A percentile compares a stretch with the other conserved stretches of the same genome.
These are phyloP conservation scores for Geotrichum aggregatum DNA, from an alignment of 1,139 yeast genomes.

Conservation along the genomic window DNA sequence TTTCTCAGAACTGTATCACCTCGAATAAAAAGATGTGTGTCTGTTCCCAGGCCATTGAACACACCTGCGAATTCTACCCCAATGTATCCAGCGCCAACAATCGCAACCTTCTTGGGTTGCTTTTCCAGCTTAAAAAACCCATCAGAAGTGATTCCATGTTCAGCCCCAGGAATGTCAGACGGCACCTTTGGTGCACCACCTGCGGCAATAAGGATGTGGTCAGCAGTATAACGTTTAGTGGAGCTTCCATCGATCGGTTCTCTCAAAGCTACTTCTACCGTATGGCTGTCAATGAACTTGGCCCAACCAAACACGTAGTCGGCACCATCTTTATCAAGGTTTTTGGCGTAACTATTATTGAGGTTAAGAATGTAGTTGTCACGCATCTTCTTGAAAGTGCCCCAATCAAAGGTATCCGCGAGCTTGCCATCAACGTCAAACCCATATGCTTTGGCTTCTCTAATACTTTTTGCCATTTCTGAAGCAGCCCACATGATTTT, in stretches of 20 bases:
- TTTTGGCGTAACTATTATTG: constrained; percentile 88
- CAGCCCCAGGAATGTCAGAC: constrained; percentile 67
- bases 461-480: constrained; percentile 71
- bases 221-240: constrained; percentile 64
- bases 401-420: constrained; percentile 72
- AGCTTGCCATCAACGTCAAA: constrained; percentile 50
- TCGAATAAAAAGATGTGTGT: constrained; percentile 81
- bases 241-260: constrained; percentile 39
- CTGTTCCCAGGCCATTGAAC: constrained; percentile 78
- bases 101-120: constrained; percentile 87
- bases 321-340: constrained; percentile 81
- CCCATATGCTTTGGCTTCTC: constrained; percentile 77
- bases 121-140: constrained; percentile 76
- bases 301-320: constrained; percentile 85
- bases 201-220: constrained; percentile 79
- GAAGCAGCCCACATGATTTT: constrained; percentile 98
- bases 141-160: constrained; percentile 83
- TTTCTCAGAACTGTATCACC: constrained; percentile 84
- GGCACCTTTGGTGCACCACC: constrained; percentile 85
- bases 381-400: constrained; percentile 70
- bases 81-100: constrained; percentile 98
- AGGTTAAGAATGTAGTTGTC: constrained; percentile 84
- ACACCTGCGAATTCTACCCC: constrained; percentile 94
- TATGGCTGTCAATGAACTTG: constrained; percentile 45
- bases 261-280: constrained; percentile 67